Evolutionary conservation across 2,329 filamentous ascomycete species (phyloP).

Genomic region (Phyllosticta capitalensis): DNA sequence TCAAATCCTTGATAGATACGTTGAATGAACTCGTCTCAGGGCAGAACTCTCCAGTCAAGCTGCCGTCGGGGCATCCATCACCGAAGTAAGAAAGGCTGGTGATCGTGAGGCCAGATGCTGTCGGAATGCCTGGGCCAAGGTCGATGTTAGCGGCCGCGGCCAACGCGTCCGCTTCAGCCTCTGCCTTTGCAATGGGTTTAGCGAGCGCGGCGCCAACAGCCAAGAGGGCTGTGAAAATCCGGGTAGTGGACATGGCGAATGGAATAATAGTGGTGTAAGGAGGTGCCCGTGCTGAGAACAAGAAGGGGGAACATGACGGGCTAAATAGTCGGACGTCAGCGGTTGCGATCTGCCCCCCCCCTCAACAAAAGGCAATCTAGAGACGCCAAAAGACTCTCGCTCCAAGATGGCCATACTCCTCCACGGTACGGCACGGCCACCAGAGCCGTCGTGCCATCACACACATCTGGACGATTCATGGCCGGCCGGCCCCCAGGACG

Average conservation of each 20-base stretch:
- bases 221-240: background rate
- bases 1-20: background rate
- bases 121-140: background rate
- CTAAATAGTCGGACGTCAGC: background rate
- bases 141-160: too few relatives aligned
- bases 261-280: background rate
- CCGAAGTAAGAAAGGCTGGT: background rate
- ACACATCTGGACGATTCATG: background rate
- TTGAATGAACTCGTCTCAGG: background rate
- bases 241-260: background rate
- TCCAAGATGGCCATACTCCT: background rate
- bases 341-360: background rate
- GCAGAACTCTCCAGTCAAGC: background rate
- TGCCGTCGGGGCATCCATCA: background rate
- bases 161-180: background rate
- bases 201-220: background rate
- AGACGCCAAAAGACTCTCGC: background rate
- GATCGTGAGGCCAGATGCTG: background rate
- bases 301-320: background rate
- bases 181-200: background rate
- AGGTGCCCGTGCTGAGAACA: background rate
- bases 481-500: background rate
- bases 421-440: background rate
- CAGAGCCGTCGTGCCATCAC: background rate
- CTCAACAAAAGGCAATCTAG: background rate